phyloP scores from a whole-genome alignment of 2,329 filamentous ascomycete genomes.

The Juglanconis juglandina region DNA sequence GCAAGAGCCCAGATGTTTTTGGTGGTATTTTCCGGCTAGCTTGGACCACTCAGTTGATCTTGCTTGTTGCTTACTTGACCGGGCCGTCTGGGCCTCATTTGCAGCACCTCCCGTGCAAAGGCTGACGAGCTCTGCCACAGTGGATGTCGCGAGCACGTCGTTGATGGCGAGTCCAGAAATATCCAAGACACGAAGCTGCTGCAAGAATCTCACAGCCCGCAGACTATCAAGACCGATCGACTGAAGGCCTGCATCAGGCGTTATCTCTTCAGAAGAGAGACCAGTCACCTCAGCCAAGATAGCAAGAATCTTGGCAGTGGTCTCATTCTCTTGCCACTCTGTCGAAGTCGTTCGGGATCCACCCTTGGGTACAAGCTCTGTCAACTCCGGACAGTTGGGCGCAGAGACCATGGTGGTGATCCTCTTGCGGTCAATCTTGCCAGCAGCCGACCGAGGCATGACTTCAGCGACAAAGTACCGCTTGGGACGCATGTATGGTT shows the following conservation, averaged over 20 bases:
- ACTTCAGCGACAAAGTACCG: slow-evolving; percentile 47
- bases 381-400: background rate
- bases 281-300: background rate
- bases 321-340: background rate
- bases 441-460: slow-evolving; percentile 56
- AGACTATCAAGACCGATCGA: slow-evolving; percentile 31
- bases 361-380: too few relatives aligned
- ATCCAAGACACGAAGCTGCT: background rate
- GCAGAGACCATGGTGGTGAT: background rate
- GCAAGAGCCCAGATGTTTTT: too few relatives aligned
- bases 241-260: too few relatives aligned
- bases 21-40: too few relatives aligned
- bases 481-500: slow-evolving; percentile 57
- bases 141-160: background rate
- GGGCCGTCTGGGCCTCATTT: too few relatives aligned
- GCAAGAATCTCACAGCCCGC: slow-evolving; percentile 24
- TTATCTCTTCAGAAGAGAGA: too few relatives aligned
- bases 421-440: slow-evolving; percentile 54
- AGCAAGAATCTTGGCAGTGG: slow-evolving; percentile 11
- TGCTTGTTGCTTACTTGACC: too few relatives aligned
- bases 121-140: background rate
- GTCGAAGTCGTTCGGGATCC: too few relatives aligned
- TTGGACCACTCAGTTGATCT: too few relatives aligned
- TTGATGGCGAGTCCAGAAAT: background rate
- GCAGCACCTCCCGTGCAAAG: background rate